Conservation (phyloP, 768 basidiomycete species). For the Infundibulicybe gibba region DNA sequence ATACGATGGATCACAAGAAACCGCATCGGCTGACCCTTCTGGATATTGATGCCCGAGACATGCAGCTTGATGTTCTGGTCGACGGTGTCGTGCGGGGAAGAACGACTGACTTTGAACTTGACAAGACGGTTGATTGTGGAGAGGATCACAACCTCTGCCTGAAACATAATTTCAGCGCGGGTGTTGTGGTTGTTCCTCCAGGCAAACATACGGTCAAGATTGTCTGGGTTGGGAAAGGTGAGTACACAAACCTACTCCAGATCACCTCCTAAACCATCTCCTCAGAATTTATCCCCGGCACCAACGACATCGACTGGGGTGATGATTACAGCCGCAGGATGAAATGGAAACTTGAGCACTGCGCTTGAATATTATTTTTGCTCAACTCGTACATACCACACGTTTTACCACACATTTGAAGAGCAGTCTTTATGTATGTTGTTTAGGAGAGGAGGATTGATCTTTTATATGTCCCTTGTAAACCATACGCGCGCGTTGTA, state of each 20-base stretch:
- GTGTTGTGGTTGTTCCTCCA: not conserved
- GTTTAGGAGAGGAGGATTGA: no score
- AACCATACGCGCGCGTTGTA: no score
- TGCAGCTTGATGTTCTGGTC: not conserved
- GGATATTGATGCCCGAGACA: not conserved
- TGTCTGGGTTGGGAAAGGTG: constrained; percentile 1
- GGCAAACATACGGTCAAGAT: constrained; percentile 1
- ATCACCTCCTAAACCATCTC: not conserved
- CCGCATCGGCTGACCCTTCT: constrained; percentile 1
- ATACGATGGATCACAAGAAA: not conserved
- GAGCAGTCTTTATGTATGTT: no score
- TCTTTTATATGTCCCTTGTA: no score
- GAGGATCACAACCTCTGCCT: not conserved
- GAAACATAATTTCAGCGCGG: not conserved
- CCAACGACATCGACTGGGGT: constrained; percentile 3
- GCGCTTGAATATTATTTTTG: not conserved
- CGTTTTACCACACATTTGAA: no score
- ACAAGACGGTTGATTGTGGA: not conserved
- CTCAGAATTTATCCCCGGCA: constrained; percentile 2
- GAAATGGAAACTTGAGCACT: constrained; percentile 6
- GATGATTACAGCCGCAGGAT: constrained; percentile 1
- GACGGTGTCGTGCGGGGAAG: not conserved
- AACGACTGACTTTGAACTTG: not conserved
- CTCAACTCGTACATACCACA: no score
- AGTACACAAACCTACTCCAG: not conserved